phyloP scores from a whole-genome alignment of 164 flowering plant species.

The Warburgia ugandensis region DNA sequence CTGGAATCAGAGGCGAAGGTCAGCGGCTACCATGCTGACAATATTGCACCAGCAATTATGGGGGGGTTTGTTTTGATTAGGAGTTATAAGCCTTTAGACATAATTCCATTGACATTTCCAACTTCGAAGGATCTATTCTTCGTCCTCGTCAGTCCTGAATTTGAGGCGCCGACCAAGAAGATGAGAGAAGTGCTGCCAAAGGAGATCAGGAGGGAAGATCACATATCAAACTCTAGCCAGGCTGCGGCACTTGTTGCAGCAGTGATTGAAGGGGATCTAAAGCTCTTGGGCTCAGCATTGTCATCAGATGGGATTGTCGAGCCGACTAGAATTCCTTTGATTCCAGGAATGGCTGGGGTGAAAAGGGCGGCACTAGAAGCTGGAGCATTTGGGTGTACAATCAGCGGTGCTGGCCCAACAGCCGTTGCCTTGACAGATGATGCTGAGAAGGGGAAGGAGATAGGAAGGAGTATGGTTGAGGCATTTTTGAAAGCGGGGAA shows the following conservation, averaged over 20 bases:
- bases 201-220: constrained; percentile 61
- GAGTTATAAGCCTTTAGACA: constrained; percentile 63
- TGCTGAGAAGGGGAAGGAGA: constrained; percentile 47
- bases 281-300: constrained; percentile 53
- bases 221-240: constrained; percentile 73
- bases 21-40: constrained; percentile 85
- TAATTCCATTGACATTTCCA: constrained; percentile 58
- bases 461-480: constrained; percentile 69
- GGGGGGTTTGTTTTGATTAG: constrained; percentile 79
- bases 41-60: constrained; percentile 75
- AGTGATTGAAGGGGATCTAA: constrained; percentile 53
- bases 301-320: constrained; percentile 73
- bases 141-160: constrained; percentile 18
- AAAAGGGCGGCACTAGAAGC: constrained; percentile 68
- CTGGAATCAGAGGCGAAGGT: constrained; percentile 79
- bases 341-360: constrained; percentile 73
- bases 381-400: constrained; percentile 88
- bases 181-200: not conserved
- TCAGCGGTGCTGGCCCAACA: constrained; percentile 89
- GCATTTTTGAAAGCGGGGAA: constrained; percentile 58
- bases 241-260: constrained; percentile 75
- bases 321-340: constrained; percentile 64
- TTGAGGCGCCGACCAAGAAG: constrained; percentile 1
- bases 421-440: constrained; percentile 64
- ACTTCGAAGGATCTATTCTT: constrained; percentile 47